These are phyloP conservation scores for Tolypocladium endophyticum DNA, from an alignment of 2,329 filamentous ascomycete species.

Conservation along the genomic window DNA sequence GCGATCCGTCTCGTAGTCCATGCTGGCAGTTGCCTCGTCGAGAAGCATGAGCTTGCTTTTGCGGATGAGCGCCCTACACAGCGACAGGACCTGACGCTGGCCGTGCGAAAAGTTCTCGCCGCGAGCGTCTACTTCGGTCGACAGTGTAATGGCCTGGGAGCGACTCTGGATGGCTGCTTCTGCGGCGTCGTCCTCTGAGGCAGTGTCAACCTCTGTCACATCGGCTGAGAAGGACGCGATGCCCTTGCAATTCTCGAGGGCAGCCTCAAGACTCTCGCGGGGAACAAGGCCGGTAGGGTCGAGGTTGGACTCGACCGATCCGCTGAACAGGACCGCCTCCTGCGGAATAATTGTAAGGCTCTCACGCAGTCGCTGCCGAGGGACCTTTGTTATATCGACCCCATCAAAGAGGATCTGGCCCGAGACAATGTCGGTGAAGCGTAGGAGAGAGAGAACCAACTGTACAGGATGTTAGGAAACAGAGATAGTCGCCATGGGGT, in stretches of 20 bases:
- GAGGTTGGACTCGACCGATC: conserved; percentile 44
- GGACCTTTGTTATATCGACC: conserved; percentile 41
- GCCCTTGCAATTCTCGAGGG: conserved; percentile 51
- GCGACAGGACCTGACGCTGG: conserved; percentile 47
- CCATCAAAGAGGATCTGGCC: conserved; percentile 46
- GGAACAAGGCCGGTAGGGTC: conserved; percentile 51
- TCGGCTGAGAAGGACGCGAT: conserved; percentile 40
- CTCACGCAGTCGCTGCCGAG: conserved; percentile 38
- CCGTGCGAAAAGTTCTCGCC: conserved; percentile 48
- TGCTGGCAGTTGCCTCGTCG: conserved; percentile 49
- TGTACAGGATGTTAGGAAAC: conserved; percentile 7
- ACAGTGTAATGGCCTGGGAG: conserved; percentile 21
- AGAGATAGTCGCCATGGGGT: neutral
- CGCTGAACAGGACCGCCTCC: conserved; percentile 47
- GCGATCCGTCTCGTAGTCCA: conserved; percentile 47
- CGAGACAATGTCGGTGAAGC: conserved; percentile 39
- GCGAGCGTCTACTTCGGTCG: conserved; percentile 37
- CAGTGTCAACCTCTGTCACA: conserved; percentile 17
- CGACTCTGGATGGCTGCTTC: conserved; percentile 7
- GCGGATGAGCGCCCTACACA: conserved; percentile 44
- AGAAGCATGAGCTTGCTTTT: conserved; percentile 44
- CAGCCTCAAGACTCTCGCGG: conserved; percentile 43
- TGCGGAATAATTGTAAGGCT: conserved; percentile 48
- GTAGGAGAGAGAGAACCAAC: conserved; percentile 43
- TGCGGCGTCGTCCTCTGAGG: conserved; percentile 9